These are phyloP conservation scores for Paramecium primaurelia DNA, from an alignment of 73 alveolate genomes.

Conservation along the genomic window DNA sequence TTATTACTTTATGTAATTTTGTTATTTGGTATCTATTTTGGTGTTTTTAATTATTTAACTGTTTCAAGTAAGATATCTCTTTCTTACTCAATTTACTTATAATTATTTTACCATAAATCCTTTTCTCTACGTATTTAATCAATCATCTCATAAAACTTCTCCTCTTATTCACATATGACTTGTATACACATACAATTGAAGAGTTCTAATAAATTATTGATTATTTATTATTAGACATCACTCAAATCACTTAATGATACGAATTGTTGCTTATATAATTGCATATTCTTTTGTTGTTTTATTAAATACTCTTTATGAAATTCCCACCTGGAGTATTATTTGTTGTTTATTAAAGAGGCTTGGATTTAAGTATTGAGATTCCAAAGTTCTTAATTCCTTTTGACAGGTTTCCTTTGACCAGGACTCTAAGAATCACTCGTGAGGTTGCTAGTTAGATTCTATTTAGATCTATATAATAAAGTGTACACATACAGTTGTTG, in stretches of 20 bases:
- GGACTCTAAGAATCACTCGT: slow-evolving; percentile 6
- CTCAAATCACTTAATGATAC: not conserved
- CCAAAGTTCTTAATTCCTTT: not conserved
- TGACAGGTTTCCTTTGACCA: not conserved
- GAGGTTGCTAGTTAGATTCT: slow-evolving; percentile 21
- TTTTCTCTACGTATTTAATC: slow-evolving; percentile 18
- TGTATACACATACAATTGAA: not conserved
- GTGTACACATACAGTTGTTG: not conserved
- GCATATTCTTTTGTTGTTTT: not conserved
- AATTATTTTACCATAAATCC: slow-evolving; percentile 35
- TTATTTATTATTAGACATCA: not conserved
- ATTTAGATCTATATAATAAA: not conserved
- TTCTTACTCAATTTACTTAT: slow-evolving; percentile 19
- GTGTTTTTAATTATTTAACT: not conserved
- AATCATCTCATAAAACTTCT: not conserved
- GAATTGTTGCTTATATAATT: not conserved
- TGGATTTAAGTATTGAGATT: not conserved
- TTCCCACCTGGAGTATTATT: not conserved
- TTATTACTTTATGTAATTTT: not conserved
- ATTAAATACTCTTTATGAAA: not conserved
- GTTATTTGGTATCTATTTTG: not conserved
- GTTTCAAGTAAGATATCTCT: slow-evolving; percentile 32
- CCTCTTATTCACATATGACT: not conserved
- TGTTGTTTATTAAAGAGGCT: not conserved
- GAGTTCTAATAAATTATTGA: slow-evolving; percentile 1